phyloP scores from a whole-genome alignment of 169 alveolate species.

The Theileria annulata region DNA sequence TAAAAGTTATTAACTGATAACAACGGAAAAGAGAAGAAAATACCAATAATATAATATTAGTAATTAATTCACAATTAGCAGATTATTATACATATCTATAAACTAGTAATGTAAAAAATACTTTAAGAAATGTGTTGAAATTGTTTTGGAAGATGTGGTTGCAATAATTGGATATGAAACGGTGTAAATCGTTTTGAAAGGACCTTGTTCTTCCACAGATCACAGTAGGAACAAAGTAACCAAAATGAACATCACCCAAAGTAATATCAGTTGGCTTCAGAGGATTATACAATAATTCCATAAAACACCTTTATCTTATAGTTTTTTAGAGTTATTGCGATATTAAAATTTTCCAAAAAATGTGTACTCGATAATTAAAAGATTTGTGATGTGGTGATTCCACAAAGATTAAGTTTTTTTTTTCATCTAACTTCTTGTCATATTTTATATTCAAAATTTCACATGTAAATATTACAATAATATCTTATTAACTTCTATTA shows the following conservation, averaged over 20 bases:
- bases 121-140: neutral
- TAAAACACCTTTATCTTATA: neutral
- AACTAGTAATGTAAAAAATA: neutral
- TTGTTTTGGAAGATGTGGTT: neutral
- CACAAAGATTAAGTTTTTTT: too few relatives aligned
- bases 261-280: neutral
- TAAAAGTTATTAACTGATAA: neutral
- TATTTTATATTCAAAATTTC: too few relatives aligned
- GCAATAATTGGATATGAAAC: conserved; percentile 30
- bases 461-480: too few relatives aligned
- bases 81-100: neutral
- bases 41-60: too few relatives aligned
- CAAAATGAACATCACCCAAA: conserved; percentile 55
- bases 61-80: neutral
- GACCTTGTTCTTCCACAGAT: conserved; percentile 57
- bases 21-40: neutral
- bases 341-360: too few relatives aligned
- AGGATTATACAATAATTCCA: conserved; percentile 7
- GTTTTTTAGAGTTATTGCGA: too few relatives aligned
- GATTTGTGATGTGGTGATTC: too few relatives aligned
- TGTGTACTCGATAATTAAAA: too few relatives aligned
- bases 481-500: too few relatives aligned
- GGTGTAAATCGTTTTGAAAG: conserved; percentile 17
- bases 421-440: too few relatives aligned
- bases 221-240: conserved; percentile 63